Conservation (phyloP, 1,139 yeast species). For the Dujonia santamariae region DNA sequence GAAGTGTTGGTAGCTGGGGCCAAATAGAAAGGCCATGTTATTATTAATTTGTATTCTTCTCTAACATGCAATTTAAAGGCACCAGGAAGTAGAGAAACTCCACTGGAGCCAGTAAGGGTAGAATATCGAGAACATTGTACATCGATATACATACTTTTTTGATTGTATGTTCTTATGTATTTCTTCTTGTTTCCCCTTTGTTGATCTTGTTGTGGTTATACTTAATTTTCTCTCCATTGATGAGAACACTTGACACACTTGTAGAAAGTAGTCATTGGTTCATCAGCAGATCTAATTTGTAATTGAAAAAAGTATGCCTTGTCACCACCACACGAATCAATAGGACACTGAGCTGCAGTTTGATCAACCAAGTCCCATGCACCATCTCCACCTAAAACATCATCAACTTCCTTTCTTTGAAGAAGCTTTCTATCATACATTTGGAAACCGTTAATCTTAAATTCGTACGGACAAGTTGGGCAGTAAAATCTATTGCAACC, state of each 20-base stretch:
- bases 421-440: constrained; percentile 81
- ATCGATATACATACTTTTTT: no score
- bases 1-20: no score
- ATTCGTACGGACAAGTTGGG: constrained; percentile 92
- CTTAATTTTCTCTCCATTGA: constrained; percentile 93
- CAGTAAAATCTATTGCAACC: constrained; percentile 65
- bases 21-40: no score
- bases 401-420: constrained; percentile 89
- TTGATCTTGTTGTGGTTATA: no score
- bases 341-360: constrained; percentile 85
- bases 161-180: no score
- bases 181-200: no score
- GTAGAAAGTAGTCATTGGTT: constrained; percentile 95
- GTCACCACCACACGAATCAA: constrained; percentile 78
- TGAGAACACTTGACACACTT: constrained; percentile 90
- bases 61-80: no score
- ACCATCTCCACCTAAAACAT: constrained; percentile 94
- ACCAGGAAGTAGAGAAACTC: no score
- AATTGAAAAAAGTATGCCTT: constrained; percentile 96
- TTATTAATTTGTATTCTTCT: no score
- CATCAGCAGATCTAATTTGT: constrained; percentile 91
- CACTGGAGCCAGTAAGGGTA: no score
- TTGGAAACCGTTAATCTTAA: constrained; percentile 77
- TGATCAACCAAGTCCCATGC: constrained; percentile 99
- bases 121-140: no score